These are phyloP conservation scores for Cutaneotrichosporon cutaneum DNA, from an alignment of 1,284 basidiomycete species.

Conservation along the genomic window DNA sequence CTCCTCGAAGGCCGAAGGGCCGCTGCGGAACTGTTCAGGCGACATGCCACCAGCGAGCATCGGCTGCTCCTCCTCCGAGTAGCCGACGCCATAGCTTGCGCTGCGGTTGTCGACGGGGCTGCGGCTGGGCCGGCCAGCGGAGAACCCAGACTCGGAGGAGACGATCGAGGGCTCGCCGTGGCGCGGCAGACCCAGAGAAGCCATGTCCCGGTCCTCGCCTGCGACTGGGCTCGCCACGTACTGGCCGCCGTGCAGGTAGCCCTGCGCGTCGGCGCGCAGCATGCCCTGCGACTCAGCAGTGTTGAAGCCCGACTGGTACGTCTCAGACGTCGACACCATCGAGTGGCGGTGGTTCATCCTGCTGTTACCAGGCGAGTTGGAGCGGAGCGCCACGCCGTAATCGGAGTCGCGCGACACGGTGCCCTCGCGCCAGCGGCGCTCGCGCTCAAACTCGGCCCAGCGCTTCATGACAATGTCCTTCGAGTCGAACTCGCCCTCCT, in stretches of 20 bases:
- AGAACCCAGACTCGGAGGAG: conserved; percentile 44
- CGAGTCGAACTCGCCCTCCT: conserved; percentile 95
- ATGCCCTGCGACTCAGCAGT: conserved; percentile 48
- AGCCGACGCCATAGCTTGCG: conserved; percentile 17
- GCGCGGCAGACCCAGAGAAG: conserved; percentile 51
- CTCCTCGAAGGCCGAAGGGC: conserved; percentile 21
- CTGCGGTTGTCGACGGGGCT: conserved; percentile 14
- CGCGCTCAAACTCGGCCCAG: conserved; percentile 97
- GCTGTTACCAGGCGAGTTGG: conserved; percentile 53
- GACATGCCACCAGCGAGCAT: conserved; percentile 48
- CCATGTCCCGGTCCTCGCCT: conserved; percentile 53
- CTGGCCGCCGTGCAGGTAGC: conserved; percentile 50
- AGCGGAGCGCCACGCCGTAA: conserved; percentile 46
- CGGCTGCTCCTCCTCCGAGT: conserved; percentile 58
- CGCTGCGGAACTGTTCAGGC: conserved; percentile 32
- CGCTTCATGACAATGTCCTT: conserved; percentile 97
- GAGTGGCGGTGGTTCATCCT: conserved; percentile 62
- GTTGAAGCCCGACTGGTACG: conserved; percentile 54
- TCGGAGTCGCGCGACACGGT: conserved; percentile 75
- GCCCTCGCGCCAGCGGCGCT: conserved; percentile 87
- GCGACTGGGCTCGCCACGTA: conserved; percentile 66
- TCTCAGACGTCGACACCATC: conserved; percentile 70
- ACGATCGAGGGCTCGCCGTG: conserved; percentile 42
- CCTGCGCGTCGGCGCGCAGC: conserved; percentile 46
- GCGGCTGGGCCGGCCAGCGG: conserved; percentile 10